Conservation (phyloP, 129 eudicot genomes). For the Chrysanthemum lavandulifolium region DNA sequence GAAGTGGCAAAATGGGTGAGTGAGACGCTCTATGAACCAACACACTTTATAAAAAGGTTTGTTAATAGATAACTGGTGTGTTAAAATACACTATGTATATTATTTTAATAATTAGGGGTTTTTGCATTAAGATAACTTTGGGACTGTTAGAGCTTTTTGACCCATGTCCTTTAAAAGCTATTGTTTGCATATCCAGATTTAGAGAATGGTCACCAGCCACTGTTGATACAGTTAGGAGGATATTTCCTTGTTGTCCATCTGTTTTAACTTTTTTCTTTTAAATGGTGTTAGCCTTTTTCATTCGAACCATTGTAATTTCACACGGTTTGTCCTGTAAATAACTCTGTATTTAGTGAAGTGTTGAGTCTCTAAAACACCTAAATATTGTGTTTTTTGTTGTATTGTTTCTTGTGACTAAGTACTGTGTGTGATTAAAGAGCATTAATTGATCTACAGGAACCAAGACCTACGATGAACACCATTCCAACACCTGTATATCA, state of each 20-base stretch:
- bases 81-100: too few relatives aligned
- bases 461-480: slow-evolving; percentile 31
- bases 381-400: not conserved
- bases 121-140: too few relatives aligned
- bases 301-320: not conserved
- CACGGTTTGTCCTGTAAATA: not conserved
- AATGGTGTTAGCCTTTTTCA: not conserved
- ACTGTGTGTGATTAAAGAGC: not conserved
- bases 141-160: too few relatives aligned
- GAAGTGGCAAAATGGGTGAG: too few relatives aligned
- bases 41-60: too few relatives aligned
- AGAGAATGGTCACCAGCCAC: too few relatives aligned
- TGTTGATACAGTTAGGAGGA: too few relatives aligned
- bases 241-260: not conserved
- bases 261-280: not conserved
- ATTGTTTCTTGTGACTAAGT: not conserved
- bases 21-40: too few relatives aligned
- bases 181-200: not conserved
- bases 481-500: slow-evolving; percentile 55
- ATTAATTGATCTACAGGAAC: slow-evolving; percentile 38
- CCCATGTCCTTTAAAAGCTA: too few relatives aligned
- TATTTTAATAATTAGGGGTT: too few relatives aligned
- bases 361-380: not conserved
- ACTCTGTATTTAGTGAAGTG: not conserved
- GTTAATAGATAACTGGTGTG: too few relatives aligned